Evolutionary conservation across 75 land plant genomes (phyloP), one percentile per base, ranked within the genome.

Genomic region (Sequoiadendron giganteum): DNA sequence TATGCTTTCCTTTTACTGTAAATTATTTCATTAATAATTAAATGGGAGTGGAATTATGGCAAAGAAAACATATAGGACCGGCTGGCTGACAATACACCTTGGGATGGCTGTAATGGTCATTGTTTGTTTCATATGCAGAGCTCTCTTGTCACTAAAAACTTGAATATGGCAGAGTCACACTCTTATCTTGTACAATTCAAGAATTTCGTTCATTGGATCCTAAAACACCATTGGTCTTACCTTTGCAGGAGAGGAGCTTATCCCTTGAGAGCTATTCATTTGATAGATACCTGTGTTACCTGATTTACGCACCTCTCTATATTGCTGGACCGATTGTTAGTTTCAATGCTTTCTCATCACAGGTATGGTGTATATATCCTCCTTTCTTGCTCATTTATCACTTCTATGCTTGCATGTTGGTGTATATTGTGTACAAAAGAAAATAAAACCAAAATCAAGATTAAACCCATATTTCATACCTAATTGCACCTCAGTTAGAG

Each of bases 241-340:
- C 61, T 85, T 85, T 52, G 18, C 93, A 96, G 98, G 98, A 96
- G 86, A 95, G 86, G 82, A 82, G 87, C 40, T 43, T 93, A 68
- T 45, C 88, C 15, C 32, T 61, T 76, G 92, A 92, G 34, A 92
- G 87, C 52, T 97, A 92, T 88, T 89, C 96, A 49, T 90, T 95
- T 84, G 88, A 39, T 16, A 92, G 68, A 78, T 98, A 98, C 89
- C 86, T 98, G 13, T 92, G 95, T 52, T 98, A 97, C 88, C 87
- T 98, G 87, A 86, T 96, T 30, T 98, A 91, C 92, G 96, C 99
- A 77, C 99, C 99, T 30, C 93, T 98, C n/a, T 98, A 98, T 85
- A 92, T 98, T 86, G 95, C 99, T 89, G 99, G 99, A 81, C 99
- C 99, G 36, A 96, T 97, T 30, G 80, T 95, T 45, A 96, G 96